Base-by-base conservation (phyloP, 169 alveolate genomes). In the Theileria annulata region DNA sequence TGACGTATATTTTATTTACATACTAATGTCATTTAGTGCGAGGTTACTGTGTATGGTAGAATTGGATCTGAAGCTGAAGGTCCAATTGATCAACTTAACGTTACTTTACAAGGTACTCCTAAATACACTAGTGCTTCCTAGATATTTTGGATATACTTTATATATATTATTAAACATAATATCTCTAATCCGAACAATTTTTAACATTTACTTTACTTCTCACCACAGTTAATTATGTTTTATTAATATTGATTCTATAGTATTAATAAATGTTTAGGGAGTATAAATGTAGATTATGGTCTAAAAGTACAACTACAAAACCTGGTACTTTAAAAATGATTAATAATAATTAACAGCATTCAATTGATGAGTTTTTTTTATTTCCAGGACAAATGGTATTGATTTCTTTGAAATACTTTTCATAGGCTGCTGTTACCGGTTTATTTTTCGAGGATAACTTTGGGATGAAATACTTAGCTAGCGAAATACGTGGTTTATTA, bases 301-400 rank as follows among this genome's bases (percentile, higher is more conserved):
- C 74, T 82, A 51, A 82, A 76, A 33, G 89, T 77, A n/a, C 89
- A 82, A 35, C 66, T 82, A 9, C 73, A 78, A 6, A 82, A 75
- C 51, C 19, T 82, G 28, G 79, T 72, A 72, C 10, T 17, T 28
- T 13, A 3, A 13, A 15, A 23, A 33, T 69, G 4, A 1, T 58
- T 25, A 33, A 51, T 2, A 25, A 1, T 8, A 3, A 28, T 67
- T 35, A 35, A 25, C 13, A 72, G 79, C 89, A 70, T 51, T 8
- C 73, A 3, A 27, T 82, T 12, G 86, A 82, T 13, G 82, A 82
- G 19, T 60, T 71, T 23, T 84, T 87, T 31, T 25, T 84, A 59
- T 84, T 84, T 37, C 90, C 90, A 12, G 90, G 90, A 27, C 90
- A 84, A 59, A 84, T 84, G 90, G 83, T 75, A 67, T 15, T 69